Percentiles rank a stretch among this genome's conserved stretches.
Conservation (phyloP, 371 early-diverging fungal genomes). For the Neoconidiobolus thromboides region DNA sequence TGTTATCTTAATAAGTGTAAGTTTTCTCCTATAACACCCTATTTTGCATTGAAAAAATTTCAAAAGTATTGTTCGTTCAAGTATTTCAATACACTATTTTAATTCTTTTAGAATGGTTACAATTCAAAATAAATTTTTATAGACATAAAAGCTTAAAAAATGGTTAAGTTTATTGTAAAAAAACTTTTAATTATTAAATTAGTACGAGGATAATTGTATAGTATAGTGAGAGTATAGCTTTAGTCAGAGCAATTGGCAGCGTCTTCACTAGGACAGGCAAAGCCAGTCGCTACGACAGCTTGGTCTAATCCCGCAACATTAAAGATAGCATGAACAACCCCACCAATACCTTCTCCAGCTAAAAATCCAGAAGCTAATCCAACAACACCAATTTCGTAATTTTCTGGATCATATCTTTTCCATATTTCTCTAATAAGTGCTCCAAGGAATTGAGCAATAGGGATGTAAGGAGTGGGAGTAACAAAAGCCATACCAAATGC, state of each 20-base stretch:
- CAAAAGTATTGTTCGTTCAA: too few species aligned
- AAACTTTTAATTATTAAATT: too few species aligned
- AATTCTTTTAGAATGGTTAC: too few species aligned
- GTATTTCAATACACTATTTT: too few species aligned
- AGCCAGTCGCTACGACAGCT: background rate
- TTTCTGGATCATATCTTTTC: slow-evolving; percentile 17
- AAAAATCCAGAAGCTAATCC: slow-evolving; percentile 44
- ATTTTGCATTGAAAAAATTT: too few species aligned
- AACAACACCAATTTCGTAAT: slow-evolving; percentile 28
- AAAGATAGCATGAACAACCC: slow-evolving; percentile 35
- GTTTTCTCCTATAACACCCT: too few species aligned
- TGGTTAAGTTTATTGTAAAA: too few species aligned
- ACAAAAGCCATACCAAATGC: slow-evolving; percentile 53
- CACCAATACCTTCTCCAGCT: slow-evolving; percentile 55
- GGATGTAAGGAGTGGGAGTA: slow-evolving; percentile 28
- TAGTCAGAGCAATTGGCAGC: background rate
- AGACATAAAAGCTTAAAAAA: too few species aligned
- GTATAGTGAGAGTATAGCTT: background rate
- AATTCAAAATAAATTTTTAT: too few species aligned
- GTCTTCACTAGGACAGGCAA: slow-evolving; percentile 2
- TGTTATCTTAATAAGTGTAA: too few species aligned
- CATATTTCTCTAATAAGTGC: slow-evolving; percentile 28
- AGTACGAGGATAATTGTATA: too few species aligned
- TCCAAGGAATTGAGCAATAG: slow-evolving; percentile 38
- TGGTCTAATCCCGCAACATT: slow-evolving; percentile 14